Evolutionary conservation across 352 stramenopile species (phyloP).

Genomic region (Blastocystis sp.): DNA sequence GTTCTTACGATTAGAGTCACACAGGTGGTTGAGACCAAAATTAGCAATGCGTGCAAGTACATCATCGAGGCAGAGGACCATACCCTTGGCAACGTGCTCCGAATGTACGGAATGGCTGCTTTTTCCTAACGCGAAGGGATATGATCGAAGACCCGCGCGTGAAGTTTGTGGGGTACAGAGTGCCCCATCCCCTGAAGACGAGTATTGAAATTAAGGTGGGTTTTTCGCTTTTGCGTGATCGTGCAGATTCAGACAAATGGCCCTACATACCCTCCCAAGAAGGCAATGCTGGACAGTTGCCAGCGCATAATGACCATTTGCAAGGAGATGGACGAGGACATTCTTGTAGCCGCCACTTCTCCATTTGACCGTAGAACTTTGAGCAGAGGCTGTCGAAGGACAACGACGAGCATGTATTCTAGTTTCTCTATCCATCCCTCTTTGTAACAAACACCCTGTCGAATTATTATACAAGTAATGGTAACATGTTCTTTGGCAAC

Average conservation of each 20-base stretch:
- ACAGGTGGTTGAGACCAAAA: constrained; percentile 38
- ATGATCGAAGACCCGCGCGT: constrained; percentile 52
- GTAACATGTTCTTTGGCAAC: constrained; percentile 37
- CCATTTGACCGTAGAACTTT: not conserved
- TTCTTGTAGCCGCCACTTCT: not conserved
- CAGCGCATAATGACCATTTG: constrained; percentile 41
- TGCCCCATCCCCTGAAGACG: constrained; percentile 52
- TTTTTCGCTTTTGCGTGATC: not conserved
- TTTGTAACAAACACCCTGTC: constrained; percentile 29
- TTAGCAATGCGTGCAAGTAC: constrained; percentile 60
- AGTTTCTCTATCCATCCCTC: not conserved
- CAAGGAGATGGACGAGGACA: constrained; percentile 44
- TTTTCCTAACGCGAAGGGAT: constrained; percentile 29
- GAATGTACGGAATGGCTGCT: constrained; percentile 16
- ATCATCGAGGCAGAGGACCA: constrained; percentile 64
- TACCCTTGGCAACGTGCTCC: constrained; percentile 46
- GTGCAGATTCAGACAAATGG: constrained; percentile 31
- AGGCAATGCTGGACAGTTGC: constrained; percentile 49
- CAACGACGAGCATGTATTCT: constrained; percentile 64
- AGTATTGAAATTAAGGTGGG: constrained; percentile 54
- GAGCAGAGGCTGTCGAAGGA: constrained; percentile 48
- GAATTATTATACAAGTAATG: constrained; percentile 40
- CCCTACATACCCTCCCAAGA: constrained; percentile 18
- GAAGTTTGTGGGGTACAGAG: constrained; percentile 43
- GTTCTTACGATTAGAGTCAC: constrained; percentile 52